Evolutionary conservation across 2,329 filamentous ascomycete genomes (phyloP), one percentile per base, ranked within the genome.

Genomic region (Neoarthrinium moseri): DNA sequence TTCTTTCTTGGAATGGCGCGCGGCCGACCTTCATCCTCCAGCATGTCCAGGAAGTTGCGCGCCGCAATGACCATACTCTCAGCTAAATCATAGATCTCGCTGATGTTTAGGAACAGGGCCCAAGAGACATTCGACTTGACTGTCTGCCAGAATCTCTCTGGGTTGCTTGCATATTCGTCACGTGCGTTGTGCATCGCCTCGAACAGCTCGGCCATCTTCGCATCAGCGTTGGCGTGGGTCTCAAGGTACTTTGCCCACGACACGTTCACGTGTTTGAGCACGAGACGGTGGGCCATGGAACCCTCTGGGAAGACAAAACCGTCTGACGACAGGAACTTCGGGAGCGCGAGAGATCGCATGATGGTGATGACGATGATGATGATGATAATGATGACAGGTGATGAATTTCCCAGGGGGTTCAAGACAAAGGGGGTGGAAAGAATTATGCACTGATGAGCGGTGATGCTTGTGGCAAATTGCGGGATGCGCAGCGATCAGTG

Each of bases 271-370:
- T 41, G 38, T 24, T 30, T 41, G 13, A 41, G 38, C 8, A 20
- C 38, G 6, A 30, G 23, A 17, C 38, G 38, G 21, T 41, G 38
- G 23, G 26, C 24, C 23, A 30, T 30, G 13, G 38, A 20, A 13
- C 38, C 38, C 5, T 41, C 23, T 8, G 38, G 23, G 24, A 41
- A 41, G 23, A 30, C n/a, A 24, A 41, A 41, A n/a, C 38, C 38
- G 21, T 41, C 38, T 15, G n/a, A 24, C 10, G 23, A 29, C n/a
- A 41, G 21, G 38, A 26, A 41, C 18, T 30, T 41, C n/a, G 29
- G 15, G 15, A 41, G 38, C n/a, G 38, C 38, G 18, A 41, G 38
- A 17, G 22, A 18, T 41, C 38, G 21, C n/a, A 26, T 41, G 23
- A n/a, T 41, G 13, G 18, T 34, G 32, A 6, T 15, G n/a, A 17